phyloP scores from a whole-genome alignment of 257 asterid genomes.

The Leonotis leonurus region DNA sequence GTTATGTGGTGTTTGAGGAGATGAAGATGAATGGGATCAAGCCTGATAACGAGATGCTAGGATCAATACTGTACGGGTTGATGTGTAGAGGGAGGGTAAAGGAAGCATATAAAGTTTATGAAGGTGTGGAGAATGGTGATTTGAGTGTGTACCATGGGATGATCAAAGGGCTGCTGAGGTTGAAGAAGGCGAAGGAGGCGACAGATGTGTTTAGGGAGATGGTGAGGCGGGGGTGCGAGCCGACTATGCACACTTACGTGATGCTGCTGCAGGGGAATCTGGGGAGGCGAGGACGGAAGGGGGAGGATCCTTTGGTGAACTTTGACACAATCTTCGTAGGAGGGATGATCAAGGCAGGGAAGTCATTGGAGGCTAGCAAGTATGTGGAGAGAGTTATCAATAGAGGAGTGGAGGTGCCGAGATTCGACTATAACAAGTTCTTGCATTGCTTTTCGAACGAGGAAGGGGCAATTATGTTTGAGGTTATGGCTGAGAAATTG shows the following conservation, averaged over 20 bases:
- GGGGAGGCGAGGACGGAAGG: constrained; percentile 86
- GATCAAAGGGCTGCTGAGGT: constrained; percentile 75
- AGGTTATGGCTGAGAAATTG: constrained; percentile 58
- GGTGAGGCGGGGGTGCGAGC: constrained; percentile 75
- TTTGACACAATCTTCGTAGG: constrained; percentile 93
- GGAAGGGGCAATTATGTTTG: constrained; percentile 83
- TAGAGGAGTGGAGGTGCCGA: constrained; percentile 69
- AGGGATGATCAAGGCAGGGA: constrained; percentile 77
- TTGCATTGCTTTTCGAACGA: constrained; percentile 77
- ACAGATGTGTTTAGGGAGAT: constrained; percentile 86
- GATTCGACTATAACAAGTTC: constrained; percentile 84
- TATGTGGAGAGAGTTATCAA: constrained; percentile 71
- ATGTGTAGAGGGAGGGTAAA: constrained; percentile 54
- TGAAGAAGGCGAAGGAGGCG: constrained; percentile 67
- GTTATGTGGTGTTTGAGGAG: constrained; percentile 49
- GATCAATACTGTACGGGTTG: constrained; percentile 46
- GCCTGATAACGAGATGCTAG: constrained; percentile 40
- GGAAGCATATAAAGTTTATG: constrained; percentile 49
- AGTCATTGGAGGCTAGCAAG: constrained; percentile 58
- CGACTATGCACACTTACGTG: constrained; percentile 84
- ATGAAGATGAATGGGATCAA: constrained; percentile 57
- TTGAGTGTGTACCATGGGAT: constrained; percentile 62
- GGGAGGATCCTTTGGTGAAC: constrained; percentile 78
- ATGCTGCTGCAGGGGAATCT: constrained; percentile 90
- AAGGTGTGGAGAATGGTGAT: constrained; percentile 46